Evolutionary conservation across 2,329 filamentous ascomycete species (phyloP), one percentile per base, ranked within the genome.

Genomic region (Elsinoe australis): DNA sequence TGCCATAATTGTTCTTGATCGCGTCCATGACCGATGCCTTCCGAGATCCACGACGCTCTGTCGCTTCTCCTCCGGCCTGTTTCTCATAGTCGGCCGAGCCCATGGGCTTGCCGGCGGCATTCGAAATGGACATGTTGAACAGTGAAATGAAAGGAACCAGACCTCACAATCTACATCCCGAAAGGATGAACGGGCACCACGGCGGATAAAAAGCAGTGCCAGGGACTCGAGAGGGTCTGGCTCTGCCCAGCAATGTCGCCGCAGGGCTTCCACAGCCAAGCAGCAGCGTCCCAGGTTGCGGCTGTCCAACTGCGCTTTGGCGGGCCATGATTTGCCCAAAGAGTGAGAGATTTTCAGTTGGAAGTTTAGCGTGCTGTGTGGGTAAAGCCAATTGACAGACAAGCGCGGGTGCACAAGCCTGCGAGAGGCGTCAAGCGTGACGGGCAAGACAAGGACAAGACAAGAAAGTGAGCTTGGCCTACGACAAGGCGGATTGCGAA

Each of bases 1-100:
- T 8, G 21, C 22, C 32, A 36, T 47, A 47, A 31, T 47, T 47
- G 44, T 28, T 28, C 32, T 47, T 47, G 44, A 47, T 47, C 21
- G 44, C 44, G 15, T 28, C 28, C 12, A 47, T 14, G 18, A 47
- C 32, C 9, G 44, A 47, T 9, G 12, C 29, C 14, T 47, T 47
- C 17, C 44, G 44, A 34, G 44, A 34, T 2, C 29, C 28, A 18
- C 39, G 39, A 18, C 39, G 24, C 39, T 44, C 39, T 3, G 39
- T 17, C 5, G 9, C 26, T 26, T 21, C 36, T 14, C 28, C 21
- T 7, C 39, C 39, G 26, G 28, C 24, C 5, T 44, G 24, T 19
- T 44, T 44, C 17, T 44, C 39, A 14, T 44, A 32, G 39, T 44
- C 39, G 24, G 24, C 39, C 12, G 39, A 32, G 24, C 39, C 39